Evolutionary conservation across 2,329 filamentous ascomycete species (phyloP), one percentile per base, ranked within the genome.

Genomic region (Pestalotiopsis fici): DNA sequence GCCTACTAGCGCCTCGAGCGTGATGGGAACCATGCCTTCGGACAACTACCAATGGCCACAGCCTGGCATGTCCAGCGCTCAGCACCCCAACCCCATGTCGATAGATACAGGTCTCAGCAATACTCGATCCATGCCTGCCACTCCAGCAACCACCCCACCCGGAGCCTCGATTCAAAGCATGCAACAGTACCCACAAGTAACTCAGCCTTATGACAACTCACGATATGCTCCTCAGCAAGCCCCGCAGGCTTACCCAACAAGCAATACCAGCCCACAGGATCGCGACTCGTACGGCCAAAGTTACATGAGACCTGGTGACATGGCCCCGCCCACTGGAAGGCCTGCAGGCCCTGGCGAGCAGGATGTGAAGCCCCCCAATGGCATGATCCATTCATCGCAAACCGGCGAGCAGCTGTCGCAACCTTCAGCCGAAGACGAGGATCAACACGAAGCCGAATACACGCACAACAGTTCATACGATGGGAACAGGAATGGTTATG

Each of bases 61-160:
- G 67, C 88, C 79, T 75, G 86, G 87, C 69, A 91, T 93, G 85
- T 86, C 82, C 69, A 86, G 86, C 23, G 82, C 86, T 60, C 89
- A 90, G 75, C 85, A 86, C 75, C 83, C 85, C 72, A 93, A 93
- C 80, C 87, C 92, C 63, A 87, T 97, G 79, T 91, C 93, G 31
- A 93, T 97, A 74, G 94, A 97, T 74, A 94, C 92, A 28, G 87
- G 89, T 68, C 82, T 96, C 74, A 93, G 87, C 82, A 94, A 91
- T 79, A 85, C 92, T 68, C 91, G 93, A 74, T 97, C 93, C 70
- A 93, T 97, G 86, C 94, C 94, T 65, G 93, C 92, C 11, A 97
- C 93, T n/a, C 94, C 94, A 69, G 94, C 94, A 28, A 95, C 93
- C 5, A 97, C 95, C 0, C 95, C 95, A 13, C 95, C 95, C 0